Percentiles rank a stretch among this genome's conserved stretches.
Conservation (phyloP, 768 basidiomycete genomes). For the Rhizopogon roseolus region DNA sequence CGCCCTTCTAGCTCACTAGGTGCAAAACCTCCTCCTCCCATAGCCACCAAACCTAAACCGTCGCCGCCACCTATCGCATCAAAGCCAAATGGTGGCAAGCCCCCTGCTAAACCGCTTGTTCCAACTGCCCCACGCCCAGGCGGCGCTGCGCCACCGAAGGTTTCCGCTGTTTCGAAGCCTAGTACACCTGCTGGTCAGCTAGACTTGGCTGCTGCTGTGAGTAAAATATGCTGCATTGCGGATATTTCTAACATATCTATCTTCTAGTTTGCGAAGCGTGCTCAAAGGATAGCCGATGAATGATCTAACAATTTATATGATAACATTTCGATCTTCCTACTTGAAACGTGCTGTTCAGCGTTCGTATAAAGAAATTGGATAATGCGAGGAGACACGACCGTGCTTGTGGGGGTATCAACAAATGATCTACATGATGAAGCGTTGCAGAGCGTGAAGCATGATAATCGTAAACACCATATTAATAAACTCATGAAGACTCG, state of each 20-base stretch:
- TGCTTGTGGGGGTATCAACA: constrained; percentile 22
- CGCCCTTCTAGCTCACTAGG: constrained; percentile 47
- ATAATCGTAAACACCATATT: constrained; percentile 10
- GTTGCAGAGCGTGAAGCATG: constrained; percentile 2
- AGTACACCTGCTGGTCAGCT: constrained; percentile 55
- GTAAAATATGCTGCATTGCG: constrained; percentile 16
- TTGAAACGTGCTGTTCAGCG: neutral
- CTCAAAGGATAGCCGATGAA: constrained; percentile 56
- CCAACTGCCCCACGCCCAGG: constrained; percentile 53
- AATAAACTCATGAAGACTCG: constrained; percentile 7
- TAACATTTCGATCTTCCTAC: neutral
- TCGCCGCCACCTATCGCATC: constrained; percentile 50
- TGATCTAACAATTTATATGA: constrained; percentile 18
- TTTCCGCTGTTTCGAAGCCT: constrained; percentile 32
- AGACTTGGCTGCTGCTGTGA: constrained; percentile 81
- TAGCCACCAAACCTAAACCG: constrained; percentile 62
- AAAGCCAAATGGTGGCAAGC: constrained; percentile 49
- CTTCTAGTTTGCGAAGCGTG: constrained; percentile 70
- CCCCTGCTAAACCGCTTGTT: constrained; percentile 56
- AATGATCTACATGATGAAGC: constrained; percentile 20
- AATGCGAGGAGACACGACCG: constrained; percentile 4
- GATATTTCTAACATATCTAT: neutral
- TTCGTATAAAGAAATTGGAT: constrained; percentile 10
- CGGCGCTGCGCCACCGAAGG: constrained; percentile 33
- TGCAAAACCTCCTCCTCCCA: constrained; percentile 52